Evolutionary conservation across 2,329 filamentous ascomycete genomes (phyloP), one percentile per base, ranked within the genome.

Genomic region (Periglandula ipomoeae): DNA sequence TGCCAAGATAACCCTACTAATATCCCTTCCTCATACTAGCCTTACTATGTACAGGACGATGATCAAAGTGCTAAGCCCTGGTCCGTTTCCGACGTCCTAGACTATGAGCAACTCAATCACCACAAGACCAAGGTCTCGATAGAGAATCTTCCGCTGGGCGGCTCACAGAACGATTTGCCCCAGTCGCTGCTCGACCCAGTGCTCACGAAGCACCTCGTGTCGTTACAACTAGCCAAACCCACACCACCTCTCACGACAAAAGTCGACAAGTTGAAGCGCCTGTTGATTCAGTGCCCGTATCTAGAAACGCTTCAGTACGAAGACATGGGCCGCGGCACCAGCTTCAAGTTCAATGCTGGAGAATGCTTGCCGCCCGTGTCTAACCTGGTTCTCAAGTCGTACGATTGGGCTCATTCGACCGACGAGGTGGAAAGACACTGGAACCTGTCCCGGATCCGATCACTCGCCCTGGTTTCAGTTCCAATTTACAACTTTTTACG

Each of bases 321-420:
- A 26, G 71, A 73, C 47, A 58, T 67, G 10, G 71, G 71, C 1
- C 70, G 72, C 47, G 71, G 72, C 3, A 71, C 67, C 13, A 66
- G 61, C 40, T 74, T 76, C 53, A 51, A 51, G 2, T 75, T 76
- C 27, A 35, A 47, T 0, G 52, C 51, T 0, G 59, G 56, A 17
- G 72, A 76, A 48, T 62, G 68, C 10, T 57, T 76, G 22, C 73
- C 73, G 1, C 58, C 72, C 0, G 56, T 76, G 5, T 56, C 55
- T 19, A 64, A 70, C 7, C 59, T 76, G 3, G 59, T 56, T 1
- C 58, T 77, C 34, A 66, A 65, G 44, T 73, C 70, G 2, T 76
- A 77, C 52, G 69, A 75, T 59, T 76, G 74, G 74, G 59, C 65
- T 9, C 74, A 76, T 52, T 59, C 58, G 1, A 43, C 54, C 0